Percentiles rank a stretch among this genome's conserved stretches.
Evolutionary conservation across 345 rosid species (phyloP).

Genomic region (Aurinia saxatilis): DNA sequence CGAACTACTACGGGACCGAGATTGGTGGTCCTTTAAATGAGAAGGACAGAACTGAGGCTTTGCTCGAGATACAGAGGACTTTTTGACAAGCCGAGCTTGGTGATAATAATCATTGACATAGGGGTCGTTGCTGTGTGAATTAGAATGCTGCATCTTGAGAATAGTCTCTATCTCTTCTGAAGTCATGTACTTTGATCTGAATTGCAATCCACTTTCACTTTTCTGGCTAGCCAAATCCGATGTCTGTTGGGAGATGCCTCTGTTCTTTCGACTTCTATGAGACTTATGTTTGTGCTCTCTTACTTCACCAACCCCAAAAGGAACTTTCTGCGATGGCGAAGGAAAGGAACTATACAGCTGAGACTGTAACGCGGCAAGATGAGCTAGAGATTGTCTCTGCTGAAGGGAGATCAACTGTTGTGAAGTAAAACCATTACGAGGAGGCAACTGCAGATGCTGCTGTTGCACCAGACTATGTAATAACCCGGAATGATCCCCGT

Average conservation of each 20-base stretch:
- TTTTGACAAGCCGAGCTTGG: conserved; percentile 80
- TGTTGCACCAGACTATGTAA: conserved; percentile 62
- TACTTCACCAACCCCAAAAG: conserved; percentile 44
- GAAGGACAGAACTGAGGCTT: conserved; percentile 69
- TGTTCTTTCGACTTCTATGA: conserved; percentile 50
- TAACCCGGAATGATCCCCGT: conserved; percentile 59
- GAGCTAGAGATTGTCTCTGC: conserved; percentile 67
- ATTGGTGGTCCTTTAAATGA: conserved; percentile 67
- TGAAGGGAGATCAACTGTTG: conserved; percentile 54
- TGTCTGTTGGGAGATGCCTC: conserved; percentile 61
- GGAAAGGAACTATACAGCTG: conserved; percentile 54
- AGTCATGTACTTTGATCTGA: conserved; percentile 91
- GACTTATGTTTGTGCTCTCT: conserved; percentile 73
- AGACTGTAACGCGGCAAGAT: conserved; percentile 63
- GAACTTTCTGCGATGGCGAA: conserved; percentile 49
- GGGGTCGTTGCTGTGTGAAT: conserved; percentile 73
- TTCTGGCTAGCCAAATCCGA: conserved; percentile 74
- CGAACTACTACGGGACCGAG: conserved; percentile 62
- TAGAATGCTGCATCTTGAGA: conserved; percentile 91
- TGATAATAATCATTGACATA: conserved; percentile 92
- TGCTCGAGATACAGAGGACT: conserved; percentile 44
- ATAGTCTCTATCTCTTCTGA: conserved; percentile 94
- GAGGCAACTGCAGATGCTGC: conserved; percentile 44
- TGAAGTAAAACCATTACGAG: conserved; percentile 56
- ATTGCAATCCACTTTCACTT: conserved; percentile 66